These are phyloP conservation scores for Cytospora leucostoma DNA, from an alignment of 2,329 filamentous ascomycete genomes.

Conservation along the genomic window DNA sequence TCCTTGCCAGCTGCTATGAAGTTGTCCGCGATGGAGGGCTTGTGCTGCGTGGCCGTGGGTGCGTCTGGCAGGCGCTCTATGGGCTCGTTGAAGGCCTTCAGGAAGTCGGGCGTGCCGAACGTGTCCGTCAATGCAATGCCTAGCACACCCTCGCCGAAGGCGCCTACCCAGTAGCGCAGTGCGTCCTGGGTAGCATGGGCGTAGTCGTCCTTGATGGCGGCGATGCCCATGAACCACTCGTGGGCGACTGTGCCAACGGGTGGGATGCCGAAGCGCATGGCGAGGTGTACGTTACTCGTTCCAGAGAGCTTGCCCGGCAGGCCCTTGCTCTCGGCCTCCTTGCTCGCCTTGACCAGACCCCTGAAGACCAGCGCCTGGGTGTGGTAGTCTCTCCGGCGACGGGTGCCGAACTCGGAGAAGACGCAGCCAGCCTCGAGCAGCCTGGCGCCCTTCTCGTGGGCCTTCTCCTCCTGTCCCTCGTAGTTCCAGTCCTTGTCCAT, in stretches of 20 bases:
- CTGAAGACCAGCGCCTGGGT: slow-evolving; percentile 91
- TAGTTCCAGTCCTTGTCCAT: slow-evolving; percentile 93
- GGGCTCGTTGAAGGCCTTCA: slow-evolving; percentile 77
- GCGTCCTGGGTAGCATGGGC: slow-evolving; percentile 80
- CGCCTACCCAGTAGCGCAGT: slow-evolving; percentile 84
- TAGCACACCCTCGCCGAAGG: slow-evolving; percentile 82
- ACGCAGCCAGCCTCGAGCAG: slow-evolving; percentile 82
- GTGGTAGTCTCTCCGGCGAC: slow-evolving; percentile 87
- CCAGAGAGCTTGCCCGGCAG: slow-evolving; percentile 75
- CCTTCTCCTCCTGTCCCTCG: slow-evolving; percentile 80
- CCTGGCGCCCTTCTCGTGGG: slow-evolving; percentile 75
- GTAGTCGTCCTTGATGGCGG: slow-evolving; percentile 87
- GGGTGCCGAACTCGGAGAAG: slow-evolving; percentile 91
- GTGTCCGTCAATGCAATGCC: slow-evolving; percentile 94
- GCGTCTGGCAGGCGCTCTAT: slow-evolving; percentile 48
- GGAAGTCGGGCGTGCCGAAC: slow-evolving; percentile 88
- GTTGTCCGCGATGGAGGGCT: slow-evolving; percentile 34
- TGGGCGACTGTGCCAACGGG: slow-evolving; percentile 90
- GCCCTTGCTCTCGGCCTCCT: slow-evolving; percentile 65
- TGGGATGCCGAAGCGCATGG: slow-evolving; percentile 83
- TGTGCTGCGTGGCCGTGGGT: slow-evolving; percentile 36
- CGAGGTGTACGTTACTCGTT: slow-evolving; percentile 95
- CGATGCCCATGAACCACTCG: slow-evolving; percentile 99
- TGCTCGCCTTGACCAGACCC: slow-evolving; percentile 77
- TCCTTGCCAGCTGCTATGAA: slow-evolving; percentile 32